Evolutionary conservation across 257 asterid genomes (phyloP).

Genomic region (Jaltomata sinuosa): DNA sequence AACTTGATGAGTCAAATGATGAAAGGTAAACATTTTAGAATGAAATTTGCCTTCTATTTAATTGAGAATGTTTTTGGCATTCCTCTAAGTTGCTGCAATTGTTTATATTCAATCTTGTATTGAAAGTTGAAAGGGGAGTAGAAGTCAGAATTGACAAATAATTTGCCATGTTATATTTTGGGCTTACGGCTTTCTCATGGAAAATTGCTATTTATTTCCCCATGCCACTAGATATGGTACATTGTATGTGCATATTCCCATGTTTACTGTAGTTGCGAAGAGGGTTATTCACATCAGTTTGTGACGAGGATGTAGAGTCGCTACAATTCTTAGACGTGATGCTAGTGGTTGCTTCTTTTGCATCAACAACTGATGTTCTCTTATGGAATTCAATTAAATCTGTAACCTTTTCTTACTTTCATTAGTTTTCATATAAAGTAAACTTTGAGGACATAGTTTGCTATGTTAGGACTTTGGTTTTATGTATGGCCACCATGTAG

Average conservation of each 20-base stretch:
- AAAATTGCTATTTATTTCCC: background rate
- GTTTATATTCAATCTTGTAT: background rate
- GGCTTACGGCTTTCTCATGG: background rate
- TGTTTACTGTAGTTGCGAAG: background rate
- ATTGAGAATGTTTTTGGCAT: background rate
- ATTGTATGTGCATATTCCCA: background rate
- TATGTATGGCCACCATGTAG: background rate
- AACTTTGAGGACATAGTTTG: background rate
- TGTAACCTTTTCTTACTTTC: background rate
- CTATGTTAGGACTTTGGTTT: background rate
- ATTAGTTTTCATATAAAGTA: background rate
- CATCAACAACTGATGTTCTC: background rate
- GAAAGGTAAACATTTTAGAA: slow-evolving; percentile 45
- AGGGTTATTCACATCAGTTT: background rate
- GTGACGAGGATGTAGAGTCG: background rate
- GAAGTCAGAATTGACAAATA: background rate
- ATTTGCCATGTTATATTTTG: background rate
- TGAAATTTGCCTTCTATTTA: background rate
- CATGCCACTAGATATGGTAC: background rate
- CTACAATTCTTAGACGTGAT: background rate
- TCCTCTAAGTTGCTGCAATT: background rate
- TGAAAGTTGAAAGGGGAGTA: background rate
- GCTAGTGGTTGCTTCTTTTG: background rate
- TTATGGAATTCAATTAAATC: background rate
- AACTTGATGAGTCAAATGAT: slow-evolving; percentile 76